Evolutionary conservation across 208 protist genomes (phyloP).

Genomic region (Leishmania tarentolae): DNA sequence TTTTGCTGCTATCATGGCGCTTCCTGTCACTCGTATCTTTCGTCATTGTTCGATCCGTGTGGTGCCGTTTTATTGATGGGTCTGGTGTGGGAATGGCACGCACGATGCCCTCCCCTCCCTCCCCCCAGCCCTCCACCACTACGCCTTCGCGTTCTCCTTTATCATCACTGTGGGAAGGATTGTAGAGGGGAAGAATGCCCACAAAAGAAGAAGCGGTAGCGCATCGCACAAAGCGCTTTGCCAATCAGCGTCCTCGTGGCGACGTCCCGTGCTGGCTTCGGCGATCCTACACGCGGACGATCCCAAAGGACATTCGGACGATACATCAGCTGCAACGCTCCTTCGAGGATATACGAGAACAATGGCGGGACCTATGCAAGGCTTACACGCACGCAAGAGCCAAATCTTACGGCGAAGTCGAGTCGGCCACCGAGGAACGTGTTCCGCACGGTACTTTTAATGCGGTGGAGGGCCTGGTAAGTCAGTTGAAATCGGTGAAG

Average conservation of each 20-base stretch:
- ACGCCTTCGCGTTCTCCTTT: too few relatives aligned
- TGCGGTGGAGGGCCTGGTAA: slow-evolving; percentile 32
- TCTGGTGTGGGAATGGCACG: background rate
- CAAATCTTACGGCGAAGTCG: too few relatives aligned
- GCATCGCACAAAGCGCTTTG: background rate
- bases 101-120: background rate
- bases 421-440: background rate
- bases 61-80: background rate
- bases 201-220: background rate
- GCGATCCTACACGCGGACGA: slow-evolving; percentile 65
- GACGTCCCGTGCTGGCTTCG: slow-evolving; percentile 28
- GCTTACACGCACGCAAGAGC: background rate
- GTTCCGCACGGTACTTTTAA: background rate
- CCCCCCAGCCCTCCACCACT: too few relatives aligned
- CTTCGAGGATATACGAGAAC: slow-evolving; percentile 48
- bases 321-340: slow-evolving; percentile 43
- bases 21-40: background rate
- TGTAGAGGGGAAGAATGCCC: background rate
- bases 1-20: background rate
- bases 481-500: slow-evolving; percentile 73
- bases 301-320: slow-evolving; percentile 45
- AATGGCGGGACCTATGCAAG: slow-evolving; percentile 42
- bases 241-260: background rate
- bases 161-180: background rate
- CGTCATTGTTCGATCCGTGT: background rate